Percentiles rank a stretch among this genome's conserved stretches.
phyloP scores from a whole-genome alignment of 2,329 filamentous ascomycete genomes.

The Curvularia sp. region DNA sequence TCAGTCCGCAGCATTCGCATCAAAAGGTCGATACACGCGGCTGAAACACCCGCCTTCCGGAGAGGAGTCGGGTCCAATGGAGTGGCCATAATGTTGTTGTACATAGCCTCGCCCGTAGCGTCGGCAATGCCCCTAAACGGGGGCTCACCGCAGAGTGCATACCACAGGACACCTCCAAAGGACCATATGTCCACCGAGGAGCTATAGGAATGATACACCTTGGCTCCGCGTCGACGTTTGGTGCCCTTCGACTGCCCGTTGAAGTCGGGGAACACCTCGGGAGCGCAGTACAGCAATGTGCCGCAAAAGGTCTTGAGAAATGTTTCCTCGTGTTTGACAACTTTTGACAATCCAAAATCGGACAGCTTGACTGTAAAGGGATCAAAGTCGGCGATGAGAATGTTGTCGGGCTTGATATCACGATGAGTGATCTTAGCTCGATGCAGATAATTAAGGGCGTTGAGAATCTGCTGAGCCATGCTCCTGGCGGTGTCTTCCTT shows the following conservation, averaged over 20 bases:
- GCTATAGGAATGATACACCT: conserved; percentile 71
- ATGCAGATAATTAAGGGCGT: conserved; percentile 87
- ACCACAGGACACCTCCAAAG: conserved; percentile 89
- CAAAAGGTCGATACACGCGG: conserved; percentile 75
- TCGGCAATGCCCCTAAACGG: conserved; percentile 82
- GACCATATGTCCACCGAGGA: conserved; percentile 98
- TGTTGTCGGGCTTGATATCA: conserved; percentile 99
- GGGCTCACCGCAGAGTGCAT: conserved; percentile 76
- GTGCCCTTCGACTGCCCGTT: conserved; percentile 69
- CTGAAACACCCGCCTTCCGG: conserved; percentile 64
- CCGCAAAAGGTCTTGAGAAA: conserved; percentile 97
- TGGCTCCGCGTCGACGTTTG: conserved; percentile 65
- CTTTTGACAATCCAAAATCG: conserved; percentile 96
- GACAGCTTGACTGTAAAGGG: conserved; percentile 89
- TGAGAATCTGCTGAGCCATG: conserved; percentile 78
- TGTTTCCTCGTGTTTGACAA: conserved; percentile 86
- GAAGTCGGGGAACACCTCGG: conserved; percentile 91
- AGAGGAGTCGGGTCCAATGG: conserved; percentile 72
- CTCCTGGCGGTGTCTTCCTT: conserved; percentile 71
- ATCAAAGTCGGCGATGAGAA: conserved; percentile 75
- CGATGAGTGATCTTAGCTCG: conserved; percentile 89
- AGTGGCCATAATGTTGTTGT: conserved; percentile 84
- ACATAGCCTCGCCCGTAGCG: conserved; percentile 77
- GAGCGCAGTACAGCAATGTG: conserved; percentile 92
- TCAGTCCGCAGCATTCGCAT: conserved; percentile 80